phyloP scores from a whole-genome alignment of 75 land plant species.

The Cunninghamia lanceolata region DNA sequence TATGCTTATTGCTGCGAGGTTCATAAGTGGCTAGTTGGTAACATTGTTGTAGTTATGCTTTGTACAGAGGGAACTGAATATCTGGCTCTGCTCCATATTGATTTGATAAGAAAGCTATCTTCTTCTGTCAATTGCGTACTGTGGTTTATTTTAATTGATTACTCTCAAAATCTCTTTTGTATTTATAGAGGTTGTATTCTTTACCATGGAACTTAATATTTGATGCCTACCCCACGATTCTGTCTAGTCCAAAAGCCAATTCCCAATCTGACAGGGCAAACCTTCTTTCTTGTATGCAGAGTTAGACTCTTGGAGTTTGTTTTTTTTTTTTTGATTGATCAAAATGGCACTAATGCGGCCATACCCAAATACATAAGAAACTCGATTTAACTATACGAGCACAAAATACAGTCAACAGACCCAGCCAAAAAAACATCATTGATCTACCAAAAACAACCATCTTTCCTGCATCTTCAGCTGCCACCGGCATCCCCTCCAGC shows the following conservation, averaged over 20 bases:
- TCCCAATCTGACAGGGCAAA: neutral
- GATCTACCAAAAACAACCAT: no score
- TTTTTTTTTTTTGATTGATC: no score
- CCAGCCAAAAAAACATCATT: no score
- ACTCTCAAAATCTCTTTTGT: neutral
- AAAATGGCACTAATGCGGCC: no score
- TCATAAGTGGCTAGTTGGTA: neutral
- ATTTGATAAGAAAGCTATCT: neutral
- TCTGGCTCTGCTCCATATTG: neutral
- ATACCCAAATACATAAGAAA: no score
- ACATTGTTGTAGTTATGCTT: neutral
- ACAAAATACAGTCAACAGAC: no score
- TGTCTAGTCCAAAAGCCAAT: neutral
- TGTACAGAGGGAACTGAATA: neutral
- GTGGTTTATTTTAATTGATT: neutral
- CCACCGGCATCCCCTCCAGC: no score
- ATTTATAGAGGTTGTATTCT: neutral
- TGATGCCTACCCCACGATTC: neutral
- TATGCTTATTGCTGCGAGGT: neutral
- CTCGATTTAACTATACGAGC: no score
- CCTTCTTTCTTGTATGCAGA: neutral
- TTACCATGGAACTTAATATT: neutral
- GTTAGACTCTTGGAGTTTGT: neutral
- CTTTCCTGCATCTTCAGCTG: no score
- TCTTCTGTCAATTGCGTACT: neutral